A percentile compares a stretch with the other conserved stretches of the same genome.
phyloP scores from a whole-genome alignment of 352 stramenopile species.

The Phytophthora cryptogea region DNA sequence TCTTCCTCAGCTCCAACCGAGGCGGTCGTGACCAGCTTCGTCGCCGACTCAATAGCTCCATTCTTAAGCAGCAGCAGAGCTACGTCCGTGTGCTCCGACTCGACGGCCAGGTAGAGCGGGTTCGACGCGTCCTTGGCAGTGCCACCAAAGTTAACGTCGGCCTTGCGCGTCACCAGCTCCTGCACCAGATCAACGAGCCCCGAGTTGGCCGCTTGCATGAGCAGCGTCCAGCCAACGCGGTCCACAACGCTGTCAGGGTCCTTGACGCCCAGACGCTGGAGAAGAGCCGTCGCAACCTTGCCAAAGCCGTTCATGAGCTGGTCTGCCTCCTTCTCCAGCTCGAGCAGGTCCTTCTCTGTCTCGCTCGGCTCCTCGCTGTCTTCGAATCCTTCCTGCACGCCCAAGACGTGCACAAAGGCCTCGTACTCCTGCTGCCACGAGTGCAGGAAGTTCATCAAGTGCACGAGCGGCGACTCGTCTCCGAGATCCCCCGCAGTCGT shows the following conservation, averaged over 20 bases:
- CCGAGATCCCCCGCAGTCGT: conserved; percentile 32
- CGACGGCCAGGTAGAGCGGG: conserved; percentile 72
- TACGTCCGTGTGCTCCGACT: conserved; percentile 75
- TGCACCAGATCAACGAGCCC: conserved; percentile 62
- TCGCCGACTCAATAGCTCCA: conserved; percentile 67
- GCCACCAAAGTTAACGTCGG: conserved; percentile 66
- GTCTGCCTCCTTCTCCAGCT: conserved; percentile 75
- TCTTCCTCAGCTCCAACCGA: conserved; percentile 39
- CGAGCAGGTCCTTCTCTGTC: conserved; percentile 65
- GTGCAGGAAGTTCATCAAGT: conserved; percentile 88
- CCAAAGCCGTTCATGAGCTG: conserved; percentile 73
- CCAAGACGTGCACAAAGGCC: conserved; percentile 72
- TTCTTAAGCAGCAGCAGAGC: conserved; percentile 75
- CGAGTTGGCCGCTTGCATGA: conserved; percentile 87
- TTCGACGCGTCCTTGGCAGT: conserved; percentile 54
- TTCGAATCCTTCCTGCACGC: conserved; percentile 50
- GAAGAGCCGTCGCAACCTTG: conserved; percentile 49
- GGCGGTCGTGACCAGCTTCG: conserved; percentile 59
- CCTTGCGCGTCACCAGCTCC: conserved; percentile 52
- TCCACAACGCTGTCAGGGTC: conserved; percentile 61
- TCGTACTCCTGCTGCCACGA: conserved; percentile 89
- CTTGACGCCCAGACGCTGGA: conserved; percentile 47
- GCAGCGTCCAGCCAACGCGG: conserved; percentile 79
- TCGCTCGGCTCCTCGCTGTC: conserved; percentile 30
- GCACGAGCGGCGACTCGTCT: conserved; percentile 53